Base-by-base conservation (phyloP, 1,284 basidiomycete genomes). In the Irpex sp. region DNA sequence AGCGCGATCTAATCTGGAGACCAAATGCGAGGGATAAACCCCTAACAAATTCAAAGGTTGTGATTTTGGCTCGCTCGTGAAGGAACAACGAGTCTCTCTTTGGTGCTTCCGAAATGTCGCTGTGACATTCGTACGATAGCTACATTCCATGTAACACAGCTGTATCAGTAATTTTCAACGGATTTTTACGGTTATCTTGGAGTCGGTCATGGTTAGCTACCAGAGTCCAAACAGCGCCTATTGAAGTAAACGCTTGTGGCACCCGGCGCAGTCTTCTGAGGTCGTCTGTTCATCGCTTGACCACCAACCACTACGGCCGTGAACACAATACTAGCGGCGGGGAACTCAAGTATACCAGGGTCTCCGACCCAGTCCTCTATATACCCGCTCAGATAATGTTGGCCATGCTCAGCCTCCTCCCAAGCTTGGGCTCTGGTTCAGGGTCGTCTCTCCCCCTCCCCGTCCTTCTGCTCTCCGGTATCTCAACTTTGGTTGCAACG, bases 401-500 rank as follows among this genome's bases (percentile, higher is more conserved):
- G 48, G 12, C 18, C 10, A 19, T 56, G 52, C 42, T 60, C 55
- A 51, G 18, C 53, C 56, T 59, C 5, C 58, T 60, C 16, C 63
- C 65, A 23, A 56, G 61, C 42, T 39, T 61, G 21, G 69, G 70
- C 58, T 63, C 65, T 55, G 81, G 81, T 37, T 77, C 81, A 2
- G 82, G 82, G 36, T 77, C 78, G 18, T 72, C 79, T 12, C 72
- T 84, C 7, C 76, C 77, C 16, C 65, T 74, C 3, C 69, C 79
- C 3, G 79, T 93, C n/a, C 81, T 94, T 42, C 67, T 82, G 12
- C 74, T 87, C 19, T 76, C 89, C 0, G 90, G 87, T 0, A 62
- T 86, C 2, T 85, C 82, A 1, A 87, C 92, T 0, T 53, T 84
- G 4, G 69, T 87, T 49, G 91, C 96, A 1, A 94, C 94, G 4